phyloP scores from a whole-genome alignment of 441 rosid species.

The Adansonia gregorii region DNA sequence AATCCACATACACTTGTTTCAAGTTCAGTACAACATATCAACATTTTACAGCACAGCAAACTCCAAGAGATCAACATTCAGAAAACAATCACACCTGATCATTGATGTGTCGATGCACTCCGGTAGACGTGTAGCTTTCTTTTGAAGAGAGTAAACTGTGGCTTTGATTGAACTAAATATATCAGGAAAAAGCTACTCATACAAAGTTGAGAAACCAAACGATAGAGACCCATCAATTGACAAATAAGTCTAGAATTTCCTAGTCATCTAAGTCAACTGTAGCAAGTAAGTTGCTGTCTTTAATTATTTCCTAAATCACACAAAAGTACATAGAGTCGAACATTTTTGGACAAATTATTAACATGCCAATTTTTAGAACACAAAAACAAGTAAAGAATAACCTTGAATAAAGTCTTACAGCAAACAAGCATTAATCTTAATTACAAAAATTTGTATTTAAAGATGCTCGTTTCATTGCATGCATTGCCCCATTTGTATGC shows the following conservation, averaged over 20 bases:
- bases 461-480: not conserved
- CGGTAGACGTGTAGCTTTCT: not conserved
- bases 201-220: slow-evolving; percentile 2
- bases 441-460: not conserved
- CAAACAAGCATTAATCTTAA: not conserved
- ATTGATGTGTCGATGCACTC: not conserved
- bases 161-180: not conserved
- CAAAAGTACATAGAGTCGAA: not conserved
- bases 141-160: not conserved
- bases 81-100: not conserved
- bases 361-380: not conserved
- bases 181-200: not conserved
- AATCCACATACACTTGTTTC: not conserved
- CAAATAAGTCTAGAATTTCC: not conserved
- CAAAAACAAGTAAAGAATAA: not conserved
- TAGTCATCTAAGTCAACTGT: not conserved
- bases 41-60: not conserved
- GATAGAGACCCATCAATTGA: slow-evolving; percentile 11
- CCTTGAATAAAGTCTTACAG: not conserved
- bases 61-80: not conserved
- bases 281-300: not conserved
- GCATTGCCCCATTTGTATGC: not conserved
- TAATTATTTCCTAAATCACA: not conserved
- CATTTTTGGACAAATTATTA: not conserved
- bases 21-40: not conserved